Evolutionary conservation across 2,329 filamentous ascomycete genomes (phyloP).

Genomic region (Gnomoniopsis smithogilvyi): DNA sequence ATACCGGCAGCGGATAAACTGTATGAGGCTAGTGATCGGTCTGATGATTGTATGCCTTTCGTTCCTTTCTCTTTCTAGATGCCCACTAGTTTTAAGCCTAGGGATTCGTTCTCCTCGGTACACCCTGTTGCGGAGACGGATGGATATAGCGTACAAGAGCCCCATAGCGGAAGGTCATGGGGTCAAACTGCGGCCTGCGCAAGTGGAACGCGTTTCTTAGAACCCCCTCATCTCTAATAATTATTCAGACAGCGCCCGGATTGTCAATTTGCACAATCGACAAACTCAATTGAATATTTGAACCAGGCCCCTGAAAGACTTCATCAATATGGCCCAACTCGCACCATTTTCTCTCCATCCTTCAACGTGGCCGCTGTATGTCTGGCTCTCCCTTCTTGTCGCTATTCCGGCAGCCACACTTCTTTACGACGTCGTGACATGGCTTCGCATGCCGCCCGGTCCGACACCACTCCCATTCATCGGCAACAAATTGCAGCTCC

Average conservation of each 20-base stretch:
- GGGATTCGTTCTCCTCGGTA: too few relatives aligned
- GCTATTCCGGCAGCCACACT: constrained; percentile 24
- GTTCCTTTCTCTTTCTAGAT: too few relatives aligned
- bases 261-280: not conserved
- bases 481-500: constrained; percentile 34
- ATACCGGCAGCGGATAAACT: not conserved
- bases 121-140: too few relatives aligned
- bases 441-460: constrained; percentile 41
- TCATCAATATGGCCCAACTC: not conserved
- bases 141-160: too few relatives aligned
- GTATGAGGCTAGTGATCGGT: not conserved
- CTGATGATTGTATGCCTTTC: too few relatives aligned
- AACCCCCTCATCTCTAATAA: too few relatives aligned
- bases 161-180: too few relatives aligned
- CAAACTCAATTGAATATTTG: not conserved
- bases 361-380: constrained; percentile 19
- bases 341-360: constrained; percentile 8
- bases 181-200: too few relatives aligned
- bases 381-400: constrained; percentile 21
- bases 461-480: constrained; percentile 43
- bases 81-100: too few relatives aligned
- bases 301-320: too few relatives aligned
- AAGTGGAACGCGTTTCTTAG: too few relatives aligned
- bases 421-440: constrained; percentile 29
- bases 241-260: too few relatives aligned